Percentiles rank a stretch among this genome's conserved stretches.
Conservation (phyloP, 2,329 filamentous ascomycete species). For the Penicillium vulpinum region DNA sequence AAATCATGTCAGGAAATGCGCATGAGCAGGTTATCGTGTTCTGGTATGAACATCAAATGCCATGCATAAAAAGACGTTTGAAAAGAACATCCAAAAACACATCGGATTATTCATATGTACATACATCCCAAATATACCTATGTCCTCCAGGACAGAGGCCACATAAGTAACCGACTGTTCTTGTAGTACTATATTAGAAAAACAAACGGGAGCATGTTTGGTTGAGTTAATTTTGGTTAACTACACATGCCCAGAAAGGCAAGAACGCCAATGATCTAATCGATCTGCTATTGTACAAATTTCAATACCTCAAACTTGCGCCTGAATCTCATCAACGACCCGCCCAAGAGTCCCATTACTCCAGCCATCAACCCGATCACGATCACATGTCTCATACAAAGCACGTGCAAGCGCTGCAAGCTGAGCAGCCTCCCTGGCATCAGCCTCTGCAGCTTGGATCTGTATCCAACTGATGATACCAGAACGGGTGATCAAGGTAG, state of each 20-base stretch:
- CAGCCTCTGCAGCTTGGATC: conserved; percentile 56
- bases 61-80: too few relatives aligned
- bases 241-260: background rate
- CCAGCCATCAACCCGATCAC: conserved; percentile 66
- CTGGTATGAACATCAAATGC: too few relatives aligned
- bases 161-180: too few relatives aligned
- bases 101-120: too few relatives aligned
- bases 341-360: conserved; percentile 53
- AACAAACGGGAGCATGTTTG: background rate
- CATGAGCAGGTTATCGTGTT: too few relatives aligned
- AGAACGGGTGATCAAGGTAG: conserved; percentile 75
- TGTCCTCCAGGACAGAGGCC: too few relatives aligned
- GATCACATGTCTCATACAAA: conserved; percentile 66
- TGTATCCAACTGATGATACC: conserved; percentile 75
- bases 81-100: too few relatives aligned
- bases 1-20: too few relatives aligned
- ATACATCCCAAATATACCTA: too few relatives aligned
- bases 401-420: conserved; percentile 59
- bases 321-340: conserved; percentile 23
- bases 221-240: background rate
- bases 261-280: background rate
- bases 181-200: too few relatives aligned
- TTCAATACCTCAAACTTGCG: conserved; percentile 1
- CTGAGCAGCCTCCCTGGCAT: conserved; percentile 41
- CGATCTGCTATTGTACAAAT: conserved; percentile 2